Base-by-base conservation (phyloP, 2,329 filamentous ascomycete species). In the Metarhizium album region DNA sequence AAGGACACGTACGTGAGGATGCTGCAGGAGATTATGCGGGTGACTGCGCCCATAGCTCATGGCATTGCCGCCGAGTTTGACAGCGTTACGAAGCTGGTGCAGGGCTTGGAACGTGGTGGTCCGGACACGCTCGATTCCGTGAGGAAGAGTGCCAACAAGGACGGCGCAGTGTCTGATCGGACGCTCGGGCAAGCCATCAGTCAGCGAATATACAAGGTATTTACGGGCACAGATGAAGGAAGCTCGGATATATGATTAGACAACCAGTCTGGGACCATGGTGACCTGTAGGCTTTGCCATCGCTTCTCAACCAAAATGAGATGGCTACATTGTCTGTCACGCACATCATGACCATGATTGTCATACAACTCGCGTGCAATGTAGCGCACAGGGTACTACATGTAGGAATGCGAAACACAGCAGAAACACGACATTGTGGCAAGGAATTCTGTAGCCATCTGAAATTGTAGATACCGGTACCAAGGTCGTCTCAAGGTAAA, bases 41-140 rank as follows among this genome's bases (percentile, higher is more conserved):
- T 91, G 16, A 90, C 87, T 5, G 77, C 81, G 0, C 79, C 84
- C 0, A 80, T 89, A 59, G 87, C 87, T 0, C 79, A 84, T 54
- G 86, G 86, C 3, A 79, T 91, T 52, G 74, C 75, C 1, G 70
- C 70, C 1, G 74, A 82, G 62, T 89, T 83, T 62, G 71, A 69
- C 1, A 79, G 68, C 4, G 76, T 86, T 1, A 65, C 71, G 11
- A 67, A 75, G 31, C 66, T 93, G 31, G 73, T 87, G 0, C 66
- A 67, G 1, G 83, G 74, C 0, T 72, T 91, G 48, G 74, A 79
- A 58, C 60, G 64, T 1, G 67, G 74, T 6, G 87, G 87, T 0
- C 81, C 81, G 5, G 62, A 73, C 6, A 73, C 76, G 45, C 64
- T 91, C n/a, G 79, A 84, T 59, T 72, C 77, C 48, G 76, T 87